Conservation (phyloP, 2,329 filamentous ascomycete species). For the Curvularia sp. region DNA sequence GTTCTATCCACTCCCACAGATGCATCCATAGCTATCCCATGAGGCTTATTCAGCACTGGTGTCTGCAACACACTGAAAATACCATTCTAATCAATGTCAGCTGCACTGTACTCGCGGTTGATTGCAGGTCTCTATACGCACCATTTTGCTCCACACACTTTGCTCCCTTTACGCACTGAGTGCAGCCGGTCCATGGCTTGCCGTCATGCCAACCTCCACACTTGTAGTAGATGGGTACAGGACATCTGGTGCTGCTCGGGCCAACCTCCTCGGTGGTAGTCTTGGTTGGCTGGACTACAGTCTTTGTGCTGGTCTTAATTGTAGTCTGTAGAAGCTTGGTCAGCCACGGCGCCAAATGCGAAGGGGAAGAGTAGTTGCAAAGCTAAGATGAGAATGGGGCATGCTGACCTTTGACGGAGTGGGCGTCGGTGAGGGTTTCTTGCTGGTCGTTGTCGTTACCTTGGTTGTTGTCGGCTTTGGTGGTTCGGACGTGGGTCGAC, state of each 20-base stretch:
- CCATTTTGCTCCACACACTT: slow-evolving; percentile 41
- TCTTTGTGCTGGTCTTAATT: slow-evolving; percentile 16
- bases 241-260: slow-evolving; percentile 41
- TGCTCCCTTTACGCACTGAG: slow-evolving; percentile 35
- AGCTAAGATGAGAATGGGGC: neutral
- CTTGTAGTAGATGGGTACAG: slow-evolving; percentile 42
- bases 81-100: slow-evolving; percentile 31
- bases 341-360: neutral
- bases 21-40: neutral
- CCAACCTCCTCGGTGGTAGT: slow-evolving; percentile 29
- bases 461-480: slow-evolving; percentile 22
- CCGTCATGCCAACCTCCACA: slow-evolving; percentile 39
- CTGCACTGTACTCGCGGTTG: neutral
- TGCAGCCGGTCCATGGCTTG: slow-evolving; percentile 39
- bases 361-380: neutral
- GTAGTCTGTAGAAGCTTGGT: slow-evolving; percentile 9
- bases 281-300: slow-evolving; percentile 14
- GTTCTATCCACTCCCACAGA: neutral
- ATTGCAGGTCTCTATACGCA: slow-evolving; percentile 17
- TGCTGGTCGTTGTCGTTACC: slow-evolving; percentile 12
- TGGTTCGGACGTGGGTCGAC: slow-evolving; percentile 9
- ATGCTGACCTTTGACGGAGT: slow-evolving; percentile 15
- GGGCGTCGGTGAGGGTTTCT: slow-evolving; percentile 14
- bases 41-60: slow-evolving; percentile 6
- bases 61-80: slow-evolving; percentile 39